These are phyloP conservation scores for Komagataella kurtzmanii DNA, from an alignment of 805 yeast genomes.

Conservation along the genomic window DNA sequence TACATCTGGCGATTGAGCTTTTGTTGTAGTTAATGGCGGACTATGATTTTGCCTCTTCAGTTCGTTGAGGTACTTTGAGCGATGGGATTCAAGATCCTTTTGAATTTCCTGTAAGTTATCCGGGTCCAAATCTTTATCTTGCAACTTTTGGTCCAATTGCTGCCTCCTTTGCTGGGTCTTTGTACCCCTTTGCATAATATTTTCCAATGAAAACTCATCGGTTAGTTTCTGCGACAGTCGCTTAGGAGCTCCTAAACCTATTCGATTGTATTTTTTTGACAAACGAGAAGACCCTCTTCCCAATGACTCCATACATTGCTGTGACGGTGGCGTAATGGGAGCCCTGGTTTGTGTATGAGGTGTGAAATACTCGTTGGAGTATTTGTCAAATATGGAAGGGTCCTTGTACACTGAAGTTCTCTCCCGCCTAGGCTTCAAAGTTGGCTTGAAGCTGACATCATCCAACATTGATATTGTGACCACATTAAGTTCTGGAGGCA, in stretches of 20 bases:
- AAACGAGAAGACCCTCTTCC: slow-evolving; percentile 15
- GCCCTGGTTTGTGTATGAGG: background rate
- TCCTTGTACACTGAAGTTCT: background rate
- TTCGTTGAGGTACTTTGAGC: slow-evolving; percentile 2
- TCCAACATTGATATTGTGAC: background rate
- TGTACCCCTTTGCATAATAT: slow-evolving; percentile 5
- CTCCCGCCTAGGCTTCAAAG: background rate
- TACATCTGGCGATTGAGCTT: slow-evolving; percentile 6
- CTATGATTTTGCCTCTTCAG: slow-evolving; percentile 9
- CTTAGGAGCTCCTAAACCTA: slow-evolving; percentile 35
- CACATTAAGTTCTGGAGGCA: background rate
- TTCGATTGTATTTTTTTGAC: slow-evolving; percentile 13
- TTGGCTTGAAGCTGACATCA: background rate
- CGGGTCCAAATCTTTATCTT: slow-evolving; percentile 3
- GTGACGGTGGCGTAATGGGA: background rate
- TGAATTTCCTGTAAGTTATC: background rate
- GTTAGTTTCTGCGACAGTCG: slow-evolving; percentile 18
- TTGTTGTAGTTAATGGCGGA: slow-evolving; percentile 7
- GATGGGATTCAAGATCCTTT: background rate
- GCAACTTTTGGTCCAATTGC: background rate
- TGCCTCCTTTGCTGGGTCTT: slow-evolving; percentile 1
- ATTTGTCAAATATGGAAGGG: slow-evolving; percentile 2
- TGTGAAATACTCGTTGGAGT: background rate
- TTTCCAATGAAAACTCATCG: slow-evolving; percentile 9
- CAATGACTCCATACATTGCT: background rate